Evolutionary conservation across 768 basidiomycete species (phyloP), one percentile per base, ranked within the genome.

Genomic region (Termitomyces sp.): DNA sequence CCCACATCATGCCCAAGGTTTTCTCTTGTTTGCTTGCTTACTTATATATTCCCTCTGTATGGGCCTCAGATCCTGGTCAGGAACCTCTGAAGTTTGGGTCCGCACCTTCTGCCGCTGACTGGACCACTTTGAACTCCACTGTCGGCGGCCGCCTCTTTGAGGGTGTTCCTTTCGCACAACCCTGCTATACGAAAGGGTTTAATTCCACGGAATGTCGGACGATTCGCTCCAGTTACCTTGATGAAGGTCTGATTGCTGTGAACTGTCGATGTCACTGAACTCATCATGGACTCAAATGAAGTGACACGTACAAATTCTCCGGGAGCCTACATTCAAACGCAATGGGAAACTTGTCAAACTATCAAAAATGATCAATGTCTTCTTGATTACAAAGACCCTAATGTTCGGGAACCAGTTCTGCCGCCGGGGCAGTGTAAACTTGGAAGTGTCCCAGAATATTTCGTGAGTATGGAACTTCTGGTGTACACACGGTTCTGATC

Each of bases 311-410:
- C 66, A 26, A 59, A 58, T 24, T n/a, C 38, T 6, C 62, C 68
- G 6, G 62, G 65, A 21, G 69, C 60, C 5, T 73, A 70, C 52
- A 70, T 72, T 30, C 67, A 70, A 55, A 62, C 74, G 0, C 78
- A 83, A 58, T 83, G 78, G 78, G 82, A 82, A 57, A 78, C 78
- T 2, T 85, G 83, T 62, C 80, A 82, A 64, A 53, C 65, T 11
- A 71, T 7, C 17, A 14, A 70, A 8, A 69, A 71, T 7, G 70
- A 74, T 15, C 71, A 74, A 35, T 84, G 83, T 58, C 66, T 80
- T 2, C 71, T 84, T 6, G 74, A 80, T 62, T 77, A 60, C 54
- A 56, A 59, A 8, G 50, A 69, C 40, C 69, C 75, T 0, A 57
- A 68, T 21, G 67, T 76, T 9, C 48, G 42, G 5, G 54, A 66